Evolutionary conservation across 306 rosid species (phyloP), one percentile per base, ranked within the genome.

Genomic region (Ammopiptanthus mongolicus): DNA sequence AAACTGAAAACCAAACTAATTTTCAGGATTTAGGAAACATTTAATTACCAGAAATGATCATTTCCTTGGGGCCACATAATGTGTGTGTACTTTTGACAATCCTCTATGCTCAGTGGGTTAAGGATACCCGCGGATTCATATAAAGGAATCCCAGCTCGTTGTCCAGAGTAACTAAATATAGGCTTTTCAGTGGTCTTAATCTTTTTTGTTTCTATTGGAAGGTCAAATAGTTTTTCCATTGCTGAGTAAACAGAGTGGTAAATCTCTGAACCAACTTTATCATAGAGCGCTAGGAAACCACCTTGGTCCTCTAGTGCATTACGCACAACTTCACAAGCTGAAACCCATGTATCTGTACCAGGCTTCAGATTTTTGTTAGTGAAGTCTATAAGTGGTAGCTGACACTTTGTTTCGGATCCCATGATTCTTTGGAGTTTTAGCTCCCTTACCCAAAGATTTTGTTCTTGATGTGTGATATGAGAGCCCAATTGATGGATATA

Each of bases 61-160:
- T 73, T 73, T 33, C 83, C 83, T n/a, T 55, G 12, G 1, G 83
- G 83, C 83, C 83, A 80, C 70, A 80, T 55, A 2, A 56, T 13
- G 8, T 46, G n/a, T 5, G 83, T 57, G 50, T 18, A 65, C 3
- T 65, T 57, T 31, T 42, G 62, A 36, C 74, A 63, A 28, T 52
- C 63, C 19, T 73, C 44, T 25, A 12, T 13, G 57, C 14, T 55
- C 0, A 51, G 62, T 7, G 83, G 83, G 36, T 72, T 72, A 5
- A 25, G 1, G 41, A 79, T 79, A 25, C 52, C 83, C 0, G 3
- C 22, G 23, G 83, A 71, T 79, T 79, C 83, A 22, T 17, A 71
- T 0, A 79, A 67, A 31, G 83, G 83, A 52, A 79, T 41, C 9
- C 5, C n/a, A 17, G 50, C 8, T 48, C 18, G 50, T 5, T 39